phyloP scores from a whole-genome alignment of 2,329 filamentous ascomycete genomes.

The Fusarium subtropicale region DNA sequence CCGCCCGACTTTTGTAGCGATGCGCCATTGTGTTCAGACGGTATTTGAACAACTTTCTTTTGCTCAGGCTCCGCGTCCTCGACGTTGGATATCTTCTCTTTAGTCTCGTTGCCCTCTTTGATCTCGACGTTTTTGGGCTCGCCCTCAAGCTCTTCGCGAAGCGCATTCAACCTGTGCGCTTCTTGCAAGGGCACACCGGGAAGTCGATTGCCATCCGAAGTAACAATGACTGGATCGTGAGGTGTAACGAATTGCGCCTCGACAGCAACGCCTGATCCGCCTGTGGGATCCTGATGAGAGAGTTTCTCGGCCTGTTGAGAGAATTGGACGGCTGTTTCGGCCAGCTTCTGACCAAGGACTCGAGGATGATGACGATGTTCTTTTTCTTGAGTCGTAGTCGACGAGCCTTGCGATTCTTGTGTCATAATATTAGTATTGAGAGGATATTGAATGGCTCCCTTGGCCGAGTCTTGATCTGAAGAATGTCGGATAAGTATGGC shows the following conservation, averaged over 20 bases:
- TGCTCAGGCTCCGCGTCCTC: constrained; percentile 47
- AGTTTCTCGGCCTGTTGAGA: constrained; percentile 71
- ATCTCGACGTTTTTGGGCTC: constrained; percentile 46
- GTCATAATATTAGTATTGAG: constrained; percentile 23
- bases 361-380: constrained; percentile 14
- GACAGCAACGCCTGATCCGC: constrained; percentile 61
- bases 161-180: constrained; percentile 74
- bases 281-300: constrained; percentile 55
- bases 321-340: constrained; percentile 65
- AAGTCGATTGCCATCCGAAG: constrained; percentile 72
- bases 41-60: constrained; percentile 43
- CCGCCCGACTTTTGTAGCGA: constrained; percentile 58
- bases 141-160: constrained; percentile 63
- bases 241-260: constrained; percentile 75
- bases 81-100: constrained; percentile 47
- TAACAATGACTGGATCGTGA: constrained; percentile 77
- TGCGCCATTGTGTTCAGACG: constrained; percentile 50
- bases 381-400: constrained; percentile 14
- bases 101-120: constrained; percentile 42
- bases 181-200: constrained; percentile 77
- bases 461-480: not conserved
- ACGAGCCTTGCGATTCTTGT: constrained; percentile 22
- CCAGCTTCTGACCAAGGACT: constrained; percentile 45
- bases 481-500: not conserved
- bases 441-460: not conserved